These are phyloP conservation scores for Annulohypoxylon maeteangense DNA, from an alignment of 495 filamentous ascomycete genomes.

Conservation along the genomic window DNA sequence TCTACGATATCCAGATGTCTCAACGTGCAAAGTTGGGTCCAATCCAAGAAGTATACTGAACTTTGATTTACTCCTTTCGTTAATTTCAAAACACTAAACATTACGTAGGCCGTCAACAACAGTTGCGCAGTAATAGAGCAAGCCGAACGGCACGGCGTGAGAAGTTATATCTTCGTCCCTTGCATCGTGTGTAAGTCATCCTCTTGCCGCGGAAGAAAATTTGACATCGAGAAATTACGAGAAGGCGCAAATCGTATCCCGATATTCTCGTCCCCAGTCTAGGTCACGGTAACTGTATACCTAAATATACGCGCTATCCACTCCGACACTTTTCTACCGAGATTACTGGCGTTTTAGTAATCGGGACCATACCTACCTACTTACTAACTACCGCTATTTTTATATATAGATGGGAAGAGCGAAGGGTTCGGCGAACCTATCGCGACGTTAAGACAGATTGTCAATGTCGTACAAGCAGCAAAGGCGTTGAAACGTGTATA, in stretches of 20 bases:
- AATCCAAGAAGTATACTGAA: not conserved
- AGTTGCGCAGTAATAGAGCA: constrained; percentile 55
- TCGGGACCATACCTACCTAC: not conserved
- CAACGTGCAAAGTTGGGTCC: constrained; percentile 6
- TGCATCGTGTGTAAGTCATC: constrained; percentile 55
- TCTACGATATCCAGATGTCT: constrained; percentile 56
- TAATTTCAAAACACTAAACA: constrained; percentile 2
- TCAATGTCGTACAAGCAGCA: constrained; percentile 58
- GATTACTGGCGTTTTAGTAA: not conserved
- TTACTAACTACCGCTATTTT: not conserved
- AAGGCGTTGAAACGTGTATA: constrained; percentile 51
- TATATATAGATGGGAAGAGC: constrained; percentile 53
- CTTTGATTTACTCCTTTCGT: not conserved
- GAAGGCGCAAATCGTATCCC: too few species aligned
- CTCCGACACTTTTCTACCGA: too few species aligned
- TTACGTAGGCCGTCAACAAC: constrained; percentile 43
- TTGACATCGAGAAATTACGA: too few species aligned
- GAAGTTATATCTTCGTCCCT: constrained; percentile 59
- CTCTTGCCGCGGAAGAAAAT: not conserved
- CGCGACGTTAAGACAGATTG: constrained; percentile 57
- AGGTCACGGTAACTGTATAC: too few species aligned
- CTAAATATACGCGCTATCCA: too few species aligned
- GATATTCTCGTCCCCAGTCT: too few species aligned
- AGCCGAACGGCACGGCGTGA: constrained; percentile 51
- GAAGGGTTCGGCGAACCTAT: constrained; percentile 61